phyloP scores from a whole-genome alignment of 768 basidiomycete species.

The Agaricus blazei region DNA sequence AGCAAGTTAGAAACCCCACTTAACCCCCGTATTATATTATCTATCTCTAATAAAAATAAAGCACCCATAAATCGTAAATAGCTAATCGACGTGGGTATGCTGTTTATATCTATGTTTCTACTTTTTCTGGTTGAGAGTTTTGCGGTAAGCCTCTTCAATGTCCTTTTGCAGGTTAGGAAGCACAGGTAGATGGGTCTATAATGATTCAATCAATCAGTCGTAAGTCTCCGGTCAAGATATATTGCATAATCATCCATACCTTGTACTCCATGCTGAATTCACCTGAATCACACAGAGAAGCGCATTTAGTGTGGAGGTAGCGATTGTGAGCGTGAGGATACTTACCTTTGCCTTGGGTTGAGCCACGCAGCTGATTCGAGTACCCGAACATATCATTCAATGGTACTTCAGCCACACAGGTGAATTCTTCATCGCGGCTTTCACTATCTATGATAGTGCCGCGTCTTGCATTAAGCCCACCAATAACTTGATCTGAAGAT shows the following conservation, averaged over 20 bases:
- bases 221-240: background rate
- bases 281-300: background rate
- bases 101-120: slow-evolving; percentile 27
- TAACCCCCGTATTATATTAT: no score
- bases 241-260: background rate
- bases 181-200: slow-evolving; percentile 75
- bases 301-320: no score
- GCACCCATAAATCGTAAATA: background rate
- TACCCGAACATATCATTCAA: slow-evolving; percentile 99
- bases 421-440: slow-evolving; percentile 96
- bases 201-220: slow-evolving; percentile 2
- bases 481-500: slow-evolving; percentile 74
- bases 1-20: no score
- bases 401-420: slow-evolving; percentile 84
- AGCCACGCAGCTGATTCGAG: slow-evolving; percentile 86
- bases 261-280: slow-evolving; percentile 11
- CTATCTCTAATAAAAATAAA: no score
- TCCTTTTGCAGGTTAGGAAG: slow-evolving; percentile 85
- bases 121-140: slow-evolving; percentile 72
- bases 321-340: slow-evolving; percentile 29
- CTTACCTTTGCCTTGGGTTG: slow-evolving; percentile 95
- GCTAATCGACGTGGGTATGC: no score
- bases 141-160: slow-evolving; percentile 81
- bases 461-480: slow-evolving; percentile 85
- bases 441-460: slow-evolving; percentile 96